phyloP scores from a whole-genome alignment of 176 grass and related monocot genomes.

The Oryza brachyantha region DNA sequence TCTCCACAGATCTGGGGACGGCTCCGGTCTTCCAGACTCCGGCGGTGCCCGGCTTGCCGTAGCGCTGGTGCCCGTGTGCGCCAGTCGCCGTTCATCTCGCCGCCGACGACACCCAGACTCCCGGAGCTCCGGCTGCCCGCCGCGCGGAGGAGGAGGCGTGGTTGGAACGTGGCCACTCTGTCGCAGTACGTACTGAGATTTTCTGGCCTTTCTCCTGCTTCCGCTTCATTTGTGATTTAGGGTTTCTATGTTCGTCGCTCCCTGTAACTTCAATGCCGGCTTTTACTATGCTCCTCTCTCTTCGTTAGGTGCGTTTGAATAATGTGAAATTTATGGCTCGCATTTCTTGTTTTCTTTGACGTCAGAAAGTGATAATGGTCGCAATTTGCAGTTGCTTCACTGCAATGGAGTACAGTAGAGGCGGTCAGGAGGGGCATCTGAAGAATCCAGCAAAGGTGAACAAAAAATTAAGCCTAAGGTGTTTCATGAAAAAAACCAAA shows the following conservation, averaged over 20 bases:
- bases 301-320: neutral
- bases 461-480: neutral
- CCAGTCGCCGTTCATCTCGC: neutral
- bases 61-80: neutral
- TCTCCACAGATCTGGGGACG: neutral
- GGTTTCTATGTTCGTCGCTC: neutral
- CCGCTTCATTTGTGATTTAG: neutral
- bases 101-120: neutral
- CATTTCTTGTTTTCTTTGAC: neutral
- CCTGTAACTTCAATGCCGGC: neutral
- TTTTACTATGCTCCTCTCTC: neutral
- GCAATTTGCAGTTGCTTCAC: neutral
- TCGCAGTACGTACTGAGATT: neutral
- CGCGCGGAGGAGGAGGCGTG: neutral
- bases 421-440: neutral
- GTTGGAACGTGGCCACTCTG: neutral
- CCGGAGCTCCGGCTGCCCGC: neutral
- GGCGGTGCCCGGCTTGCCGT: neutral
- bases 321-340: neutral
- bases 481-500: too few relatives aligned
- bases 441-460: neutral
- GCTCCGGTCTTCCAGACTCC: too few relatives aligned
- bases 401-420: neutral
- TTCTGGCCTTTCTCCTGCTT: neutral
- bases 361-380: neutral